phyloP scores from a whole-genome alignment of 352 stramenopile genomes.

The Globisporangium parvum region DNA sequence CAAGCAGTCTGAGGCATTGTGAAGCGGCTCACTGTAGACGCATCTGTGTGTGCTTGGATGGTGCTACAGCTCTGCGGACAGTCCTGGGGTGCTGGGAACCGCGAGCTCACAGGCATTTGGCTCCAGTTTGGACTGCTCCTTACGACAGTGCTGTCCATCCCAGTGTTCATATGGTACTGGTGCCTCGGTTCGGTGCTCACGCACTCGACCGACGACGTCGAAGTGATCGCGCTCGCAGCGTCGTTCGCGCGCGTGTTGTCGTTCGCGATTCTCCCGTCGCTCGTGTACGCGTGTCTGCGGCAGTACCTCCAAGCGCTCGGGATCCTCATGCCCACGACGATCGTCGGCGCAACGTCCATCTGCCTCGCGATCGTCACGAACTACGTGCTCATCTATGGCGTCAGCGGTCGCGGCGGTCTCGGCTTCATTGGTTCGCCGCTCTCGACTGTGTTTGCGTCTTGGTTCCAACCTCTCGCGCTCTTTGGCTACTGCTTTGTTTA shows the following conservation, averaged over 20 bases:
- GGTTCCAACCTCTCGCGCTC: constrained; percentile 65
- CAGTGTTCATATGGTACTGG: constrained; percentile 70
- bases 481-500: constrained; percentile 55
- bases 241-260: constrained; percentile 58
- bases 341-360: constrained; percentile 61
- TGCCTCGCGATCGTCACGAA: constrained; percentile 49
- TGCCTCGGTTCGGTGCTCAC: constrained; percentile 50
- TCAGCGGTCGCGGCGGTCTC: constrained; percentile 40
- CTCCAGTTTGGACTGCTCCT: constrained; percentile 62
- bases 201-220: constrained; percentile 52
- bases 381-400: constrained; percentile 69
- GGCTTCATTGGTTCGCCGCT: constrained; percentile 79
- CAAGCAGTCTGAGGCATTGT: too few species aligned
- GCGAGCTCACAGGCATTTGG: constrained; percentile 66
- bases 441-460: constrained; percentile 68
- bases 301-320: constrained; percentile 72
- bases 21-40: neutral
- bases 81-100: constrained; percentile 60
- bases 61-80: constrained; percentile 52
- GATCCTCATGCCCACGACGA: constrained; percentile 55
- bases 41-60: neutral
- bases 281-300: constrained; percentile 62
- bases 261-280: constrained; percentile 47
- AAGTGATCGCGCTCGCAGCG: constrained; percentile 47
- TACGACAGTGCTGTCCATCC: constrained; percentile 45